A percentile compares a stretch with the other conserved stretches of the same genome.
phyloP scores from a whole-genome alignment of 805 yeast species.

The Hanseniaspora occidentalis region DNA sequence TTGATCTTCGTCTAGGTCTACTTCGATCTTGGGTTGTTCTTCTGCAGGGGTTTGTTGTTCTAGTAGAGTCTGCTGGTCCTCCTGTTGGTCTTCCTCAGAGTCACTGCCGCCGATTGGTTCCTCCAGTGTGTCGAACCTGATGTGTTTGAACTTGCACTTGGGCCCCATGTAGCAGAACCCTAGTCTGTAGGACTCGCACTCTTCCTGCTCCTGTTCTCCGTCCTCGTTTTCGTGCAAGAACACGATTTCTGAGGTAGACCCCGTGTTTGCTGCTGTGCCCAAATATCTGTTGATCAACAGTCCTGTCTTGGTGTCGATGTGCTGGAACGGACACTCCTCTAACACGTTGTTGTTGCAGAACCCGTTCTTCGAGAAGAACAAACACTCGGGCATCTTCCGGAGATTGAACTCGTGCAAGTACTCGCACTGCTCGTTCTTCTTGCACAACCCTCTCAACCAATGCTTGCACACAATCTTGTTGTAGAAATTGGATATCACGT shows the following conservation, averaged over 20 bases:
- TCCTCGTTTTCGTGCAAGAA: no score
- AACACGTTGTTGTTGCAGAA: slow-evolving; percentile 43
- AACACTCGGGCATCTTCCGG: slow-evolving; percentile 93
- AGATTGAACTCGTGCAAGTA: slow-evolving; percentile 89
- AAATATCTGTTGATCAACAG: slow-evolving; percentile 2
- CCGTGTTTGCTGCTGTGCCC: slow-evolving; percentile 5
- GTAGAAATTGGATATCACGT: slow-evolving; percentile 50
- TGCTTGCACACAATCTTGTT: slow-evolving; percentile 92
- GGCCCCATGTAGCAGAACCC: slow-evolving; percentile 95
- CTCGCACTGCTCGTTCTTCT: slow-evolving; percentile 93
- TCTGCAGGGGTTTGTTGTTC: neutral
- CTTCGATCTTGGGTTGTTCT: no score
- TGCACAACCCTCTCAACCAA: slow-evolving; percentile 95
- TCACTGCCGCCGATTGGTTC: neutral
- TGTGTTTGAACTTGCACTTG: slow-evolving; percentile 68
- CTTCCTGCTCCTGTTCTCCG: slow-evolving; percentile 49
- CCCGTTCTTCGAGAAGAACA: slow-evolving; percentile 68
- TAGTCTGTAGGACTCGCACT: slow-evolving; percentile 66
- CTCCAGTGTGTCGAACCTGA: slow-evolving; percentile 20
- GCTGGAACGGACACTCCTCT: slow-evolving; percentile 88
- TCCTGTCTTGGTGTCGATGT: slow-evolving; percentile 68
- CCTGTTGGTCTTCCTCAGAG: neutral
- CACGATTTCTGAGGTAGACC: no score
- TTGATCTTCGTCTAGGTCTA: no score
- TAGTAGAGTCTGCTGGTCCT: neutral